A percentile compares a stretch with the other conserved stretches of the same genome.
Conservation (phyloP, 306 rosid species). For the Alnus rubra region DNA sequence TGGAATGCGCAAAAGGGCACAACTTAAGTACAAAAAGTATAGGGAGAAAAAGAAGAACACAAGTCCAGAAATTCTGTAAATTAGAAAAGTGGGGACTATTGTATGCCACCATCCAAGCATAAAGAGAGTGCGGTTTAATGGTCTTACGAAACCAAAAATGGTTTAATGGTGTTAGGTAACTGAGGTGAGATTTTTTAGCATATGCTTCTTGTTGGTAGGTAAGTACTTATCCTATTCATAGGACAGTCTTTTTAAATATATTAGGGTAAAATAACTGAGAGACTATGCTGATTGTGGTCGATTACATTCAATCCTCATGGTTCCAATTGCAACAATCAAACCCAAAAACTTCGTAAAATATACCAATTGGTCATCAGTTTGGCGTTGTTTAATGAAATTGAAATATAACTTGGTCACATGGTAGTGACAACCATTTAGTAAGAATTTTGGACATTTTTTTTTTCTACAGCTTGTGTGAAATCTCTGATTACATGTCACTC, state of each 20-base stretch:
- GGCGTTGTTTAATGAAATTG: neutral
- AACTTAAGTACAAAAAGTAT: too few relatives aligned
- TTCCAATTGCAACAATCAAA: neutral
- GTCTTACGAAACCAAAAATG: neutral
- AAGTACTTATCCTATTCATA: neutral
- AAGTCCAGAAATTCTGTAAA: too few relatives aligned
- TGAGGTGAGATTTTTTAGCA: neutral
- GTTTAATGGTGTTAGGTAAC: neutral
- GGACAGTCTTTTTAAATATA: neutral
- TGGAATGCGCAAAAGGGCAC: too few relatives aligned
- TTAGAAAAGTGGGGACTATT: too few relatives aligned
- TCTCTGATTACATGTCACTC: too few relatives aligned
- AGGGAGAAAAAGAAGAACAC: too few relatives aligned
- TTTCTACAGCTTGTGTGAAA: too few relatives aligned
- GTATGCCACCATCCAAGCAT: too few relatives aligned
- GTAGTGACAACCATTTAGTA: neutral
- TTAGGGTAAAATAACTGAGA: neutral
- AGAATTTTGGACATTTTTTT: neutral
- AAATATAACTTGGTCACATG: neutral
- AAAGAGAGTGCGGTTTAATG: too few relatives aligned
- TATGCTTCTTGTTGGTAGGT: neutral
- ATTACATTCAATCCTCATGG: neutral
- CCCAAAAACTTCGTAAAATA: neutral
- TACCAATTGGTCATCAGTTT: neutral
- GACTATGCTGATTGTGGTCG: neutral